Percentiles rank a stretch among this genome's conserved stretches.
Evolutionary conservation across 176 grass and related monocot genomes (phyloP).

Genomic region (Eragrostis nindensis): DNA sequence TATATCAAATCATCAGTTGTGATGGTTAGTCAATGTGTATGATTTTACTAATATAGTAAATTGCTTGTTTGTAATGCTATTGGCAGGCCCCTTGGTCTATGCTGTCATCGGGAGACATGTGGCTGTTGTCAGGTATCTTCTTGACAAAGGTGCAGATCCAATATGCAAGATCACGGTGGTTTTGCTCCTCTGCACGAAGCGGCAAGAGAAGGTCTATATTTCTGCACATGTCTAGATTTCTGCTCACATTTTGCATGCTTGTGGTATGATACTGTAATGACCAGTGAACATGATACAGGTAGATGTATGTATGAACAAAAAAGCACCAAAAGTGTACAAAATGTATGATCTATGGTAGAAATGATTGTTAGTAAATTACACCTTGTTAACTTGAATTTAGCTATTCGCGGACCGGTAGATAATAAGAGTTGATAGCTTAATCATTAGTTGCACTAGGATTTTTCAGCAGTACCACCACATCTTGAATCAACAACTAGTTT

Average conservation of each 20-base stretch:
- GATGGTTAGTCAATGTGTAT: neutral
- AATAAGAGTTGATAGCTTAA: too few species aligned
- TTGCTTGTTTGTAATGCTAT: conserved; percentile 10
- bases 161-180: conserved; percentile 21
- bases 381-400: too few species aligned
- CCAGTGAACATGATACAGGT: too few species aligned
- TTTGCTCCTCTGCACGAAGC: conserved; percentile 41
- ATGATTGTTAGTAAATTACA: too few species aligned
- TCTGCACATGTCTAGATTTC: neutral
- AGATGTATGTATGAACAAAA: too few species aligned
- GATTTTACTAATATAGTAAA: conserved; percentile 3
- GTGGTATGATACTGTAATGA: too few species aligned
- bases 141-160: conserved; percentile 48
- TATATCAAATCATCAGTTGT: neutral
- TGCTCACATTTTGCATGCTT: neutral
- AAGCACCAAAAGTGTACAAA: too few species aligned
- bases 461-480: too few species aligned
- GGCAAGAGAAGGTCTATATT: conserved; percentile 9
- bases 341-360: too few species aligned
- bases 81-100: conserved; percentile 44
- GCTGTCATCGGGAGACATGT: conserved; percentile 10
- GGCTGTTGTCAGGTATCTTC: conserved; percentile 41
- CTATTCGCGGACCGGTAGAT: too few species aligned
- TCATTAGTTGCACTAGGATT: too few species aligned
- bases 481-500: too few species aligned